Evolutionary conservation across 164 flowering plant species (phyloP), one percentile per base, ranked within the genome.

Genomic region (Liriodendron chinense): DNA sequence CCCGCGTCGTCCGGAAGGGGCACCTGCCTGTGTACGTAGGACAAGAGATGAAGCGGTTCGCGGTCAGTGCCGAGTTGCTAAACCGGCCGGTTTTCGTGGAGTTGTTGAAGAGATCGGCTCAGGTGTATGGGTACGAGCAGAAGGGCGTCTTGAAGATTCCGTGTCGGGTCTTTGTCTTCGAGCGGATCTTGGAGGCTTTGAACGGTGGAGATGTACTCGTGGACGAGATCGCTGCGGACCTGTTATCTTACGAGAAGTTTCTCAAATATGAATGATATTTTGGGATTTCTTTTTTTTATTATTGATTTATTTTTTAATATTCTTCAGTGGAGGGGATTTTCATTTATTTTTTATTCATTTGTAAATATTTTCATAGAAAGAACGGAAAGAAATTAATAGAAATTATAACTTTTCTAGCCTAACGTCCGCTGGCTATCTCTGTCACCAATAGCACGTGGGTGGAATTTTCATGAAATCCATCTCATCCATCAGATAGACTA

Each of bases 101-200:
- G 64, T 85, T 94, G 7, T 85, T 94, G n/a, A 83, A 88, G 67
- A 84, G 75, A 74, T 94, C 98, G 63, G 98, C 98, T 0, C 94
- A 91, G 76, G 97, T 92, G 86, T 94, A 94, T 82, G 98, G 98
- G 2, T 94, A 93, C 86, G 97, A 91, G 71, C 98, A 94, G 82
- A 80, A 87, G 57, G 98, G 98, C 13, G 98, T 86, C 22, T 86
- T 94, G 18, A 85, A 89, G 47, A 93, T 93, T 72, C 97, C 98
- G 4, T 94, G 98, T 59, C 86, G 84, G 73, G 98, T 91, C 22
- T 50, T 84, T 49, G 82, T 89, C 24, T 94, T 94, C 78, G 90
- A 91, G 82, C 84, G 92, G 22, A 7, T 66, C 16, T 26, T 66
- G n/a, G 69, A 66, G 48, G 18, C 25, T 13, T 26, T 66, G 21